These are phyloP conservation scores for Vitis hybrid DNA, from an alignment of 177 flowering plant species.

Conservation along the genomic window DNA sequence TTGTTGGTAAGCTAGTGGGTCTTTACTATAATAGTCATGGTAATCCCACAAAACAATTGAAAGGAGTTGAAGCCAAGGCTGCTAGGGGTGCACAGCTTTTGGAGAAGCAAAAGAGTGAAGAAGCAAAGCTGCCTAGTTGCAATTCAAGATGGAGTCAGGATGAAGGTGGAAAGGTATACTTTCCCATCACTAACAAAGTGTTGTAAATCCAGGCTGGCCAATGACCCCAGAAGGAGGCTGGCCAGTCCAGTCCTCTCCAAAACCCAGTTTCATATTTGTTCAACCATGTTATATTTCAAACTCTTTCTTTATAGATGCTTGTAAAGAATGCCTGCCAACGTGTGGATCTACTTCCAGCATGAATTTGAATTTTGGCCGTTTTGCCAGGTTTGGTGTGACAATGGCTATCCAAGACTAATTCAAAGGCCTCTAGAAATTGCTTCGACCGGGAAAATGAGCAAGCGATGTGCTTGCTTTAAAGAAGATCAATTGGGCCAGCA, in stretches of 20 bases:
- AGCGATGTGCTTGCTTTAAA: slow-evolving; percentile 75
- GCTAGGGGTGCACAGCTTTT: slow-evolving; percentile 85
- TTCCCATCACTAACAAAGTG: background rate
- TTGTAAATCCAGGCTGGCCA: too few species aligned
- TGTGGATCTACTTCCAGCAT: background rate
- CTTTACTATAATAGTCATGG: slow-evolving; percentile 81
- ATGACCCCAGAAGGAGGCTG: too few species aligned
- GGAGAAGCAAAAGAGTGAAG: slow-evolving; percentile 87
- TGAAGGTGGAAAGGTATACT: slow-evolving; percentile 83
- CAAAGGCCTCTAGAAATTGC: slow-evolving; percentile 85
- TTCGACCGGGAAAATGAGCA: slow-evolving; percentile 84
- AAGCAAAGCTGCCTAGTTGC: slow-evolving; percentile 73
- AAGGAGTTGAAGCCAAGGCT: slow-evolving; percentile 92
- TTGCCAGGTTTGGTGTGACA: slow-evolving; percentile 87
- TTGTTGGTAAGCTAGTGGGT: slow-evolving; percentile 77
- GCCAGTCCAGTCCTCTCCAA: too few species aligned
- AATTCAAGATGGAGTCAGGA: slow-evolving; percentile 94
- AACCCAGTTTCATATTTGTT: too few species aligned
- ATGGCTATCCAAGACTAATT: slow-evolving; percentile 79
- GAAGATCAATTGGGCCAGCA: slow-evolving; percentile 60
- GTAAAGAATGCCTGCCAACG: background rate
- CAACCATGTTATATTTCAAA: background rate
- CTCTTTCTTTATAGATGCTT: background rate
- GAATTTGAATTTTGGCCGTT: background rate
- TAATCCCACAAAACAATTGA: slow-evolving; percentile 76